These are phyloP conservation scores for Suillus subaureus DNA, from an alignment of 768 basidiomycete species.

Conservation along the genomic window DNA sequence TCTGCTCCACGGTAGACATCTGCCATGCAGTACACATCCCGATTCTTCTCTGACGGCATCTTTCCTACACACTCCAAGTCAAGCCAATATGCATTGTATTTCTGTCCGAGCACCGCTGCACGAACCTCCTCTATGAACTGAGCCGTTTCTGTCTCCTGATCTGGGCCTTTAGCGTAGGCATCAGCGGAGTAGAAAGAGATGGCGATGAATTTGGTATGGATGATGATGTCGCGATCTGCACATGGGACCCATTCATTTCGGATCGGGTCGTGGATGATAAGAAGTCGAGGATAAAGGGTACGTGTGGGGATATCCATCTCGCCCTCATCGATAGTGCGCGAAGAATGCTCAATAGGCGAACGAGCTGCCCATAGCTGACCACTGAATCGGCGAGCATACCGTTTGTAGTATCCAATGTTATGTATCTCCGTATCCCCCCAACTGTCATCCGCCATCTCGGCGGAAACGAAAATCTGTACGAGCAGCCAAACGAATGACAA, in stretches of 20 bases:
- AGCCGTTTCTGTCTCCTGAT: constrained; percentile 8
- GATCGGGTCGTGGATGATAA: constrained; percentile 6
- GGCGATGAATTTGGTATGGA: constrained; percentile 14
- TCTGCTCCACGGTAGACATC: constrained; percentile 18
- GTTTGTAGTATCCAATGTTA: constrained; percentile 9
- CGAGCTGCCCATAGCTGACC: constrained; percentile 25
- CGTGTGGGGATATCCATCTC: constrained; percentile 15
- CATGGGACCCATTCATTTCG: constrained; percentile 8
- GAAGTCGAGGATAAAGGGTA: constrained; percentile 14
- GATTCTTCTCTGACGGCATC: constrained; percentile 15
- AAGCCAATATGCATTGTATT: not conserved
- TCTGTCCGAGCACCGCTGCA: not conserved
- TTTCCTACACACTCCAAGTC: constrained; percentile 16
- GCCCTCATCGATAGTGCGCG: not conserved
- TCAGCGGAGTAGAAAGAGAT: constrained; percentile 19
- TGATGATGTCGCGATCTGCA: constrained; percentile 7
- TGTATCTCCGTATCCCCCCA: not conserved
- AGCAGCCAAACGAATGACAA: constrained; percentile 9
- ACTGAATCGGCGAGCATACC: constrained; percentile 14
- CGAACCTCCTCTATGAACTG: constrained; percentile 12
- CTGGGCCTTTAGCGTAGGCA: constrained; percentile 9
- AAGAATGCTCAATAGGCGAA: constrained; percentile 19
- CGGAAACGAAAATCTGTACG: not conserved
- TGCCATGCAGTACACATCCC: constrained; percentile 22
- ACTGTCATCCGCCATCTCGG: not conserved